Evolutionary conservation across 768 basidiomycete species (phyloP).

Genomic region (Cantharellus cinnabarinus): DNA sequence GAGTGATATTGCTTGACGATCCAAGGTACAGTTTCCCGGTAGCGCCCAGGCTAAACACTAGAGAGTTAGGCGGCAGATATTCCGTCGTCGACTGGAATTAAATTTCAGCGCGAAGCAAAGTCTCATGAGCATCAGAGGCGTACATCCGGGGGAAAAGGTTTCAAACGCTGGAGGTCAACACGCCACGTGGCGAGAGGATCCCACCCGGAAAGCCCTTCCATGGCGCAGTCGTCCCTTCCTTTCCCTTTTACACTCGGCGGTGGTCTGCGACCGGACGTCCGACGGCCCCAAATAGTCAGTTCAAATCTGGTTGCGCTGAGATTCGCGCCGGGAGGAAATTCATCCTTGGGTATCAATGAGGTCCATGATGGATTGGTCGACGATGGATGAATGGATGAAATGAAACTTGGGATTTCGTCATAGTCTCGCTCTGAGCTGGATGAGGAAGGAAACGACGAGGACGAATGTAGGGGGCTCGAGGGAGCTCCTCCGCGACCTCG

Average conservation of each 20-base stretch:
- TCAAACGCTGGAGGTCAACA: constrained; percentile 35
- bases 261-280: constrained; percentile 7
- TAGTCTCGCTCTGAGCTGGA: constrained; percentile 19
- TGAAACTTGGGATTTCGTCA: constrained; percentile 51
- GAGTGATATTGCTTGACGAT: constrained; percentile 16
- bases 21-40: constrained; percentile 39
- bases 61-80: constrained; percentile 46
- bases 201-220: constrained; percentile 26
- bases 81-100: constrained; percentile 11
- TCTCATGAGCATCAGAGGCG: constrained; percentile 12
- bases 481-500: background rate
- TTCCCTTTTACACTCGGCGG: constrained; percentile 15
- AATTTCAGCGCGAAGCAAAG: background rate
- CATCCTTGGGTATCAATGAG: constrained; percentile 31
- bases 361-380: constrained; percentile 68
- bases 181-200: constrained; percentile 47
- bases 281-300: constrained; percentile 39
- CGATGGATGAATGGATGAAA: constrained; percentile 30
- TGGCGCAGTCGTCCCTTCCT: constrained; percentile 28
- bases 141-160: constrained; percentile 43
- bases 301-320: constrained; percentile 30
- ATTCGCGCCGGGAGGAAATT: constrained; percentile 36
- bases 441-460: background rate
- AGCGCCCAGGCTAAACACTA: constrained; percentile 45
- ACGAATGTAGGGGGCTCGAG: background rate